phyloP scores from a whole-genome alignment of 208 protist genomes.

The Herpetomonas tarakana region DNA sequence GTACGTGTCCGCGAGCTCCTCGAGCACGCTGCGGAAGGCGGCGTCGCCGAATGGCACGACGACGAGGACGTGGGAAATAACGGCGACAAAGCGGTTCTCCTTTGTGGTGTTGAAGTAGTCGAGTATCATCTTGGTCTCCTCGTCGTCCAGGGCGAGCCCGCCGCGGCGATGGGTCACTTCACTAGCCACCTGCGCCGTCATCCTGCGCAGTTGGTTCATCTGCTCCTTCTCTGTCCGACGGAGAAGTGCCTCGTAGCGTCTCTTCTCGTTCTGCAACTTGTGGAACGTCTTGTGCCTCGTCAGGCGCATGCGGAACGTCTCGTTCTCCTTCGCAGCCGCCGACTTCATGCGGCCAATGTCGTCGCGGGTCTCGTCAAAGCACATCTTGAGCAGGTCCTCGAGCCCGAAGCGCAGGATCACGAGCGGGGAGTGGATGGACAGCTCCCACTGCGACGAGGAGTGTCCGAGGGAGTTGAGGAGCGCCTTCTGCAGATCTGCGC shows the following conservation, averaged over 20 bases:
- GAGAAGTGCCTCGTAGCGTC: conserved; percentile 45
- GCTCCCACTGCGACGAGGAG: conserved; percentile 66
- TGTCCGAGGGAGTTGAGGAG: conserved; percentile 49
- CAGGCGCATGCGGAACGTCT: conserved; percentile 25
- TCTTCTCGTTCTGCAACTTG: conserved; percentile 47
- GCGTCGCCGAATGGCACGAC: conserved; percentile 85
- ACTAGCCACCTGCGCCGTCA: conserved; percentile 46
- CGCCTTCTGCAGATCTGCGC: conserved; percentile 44
- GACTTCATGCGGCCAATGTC: conserved; percentile 53
- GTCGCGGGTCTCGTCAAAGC: conserved; percentile 62
- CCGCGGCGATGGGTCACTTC: conserved; percentile 27
- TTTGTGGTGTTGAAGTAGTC: conserved; percentile 34
- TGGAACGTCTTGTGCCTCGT: conserved; percentile 49
- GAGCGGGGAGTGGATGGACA: conserved; percentile 56
- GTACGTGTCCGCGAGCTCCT: conserved; percentile 50
- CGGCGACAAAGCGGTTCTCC: conserved; percentile 52
- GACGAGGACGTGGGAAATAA: conserved; percentile 63
- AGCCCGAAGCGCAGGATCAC: conserved; percentile 72
- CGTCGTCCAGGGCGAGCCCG: conserved; percentile 12
- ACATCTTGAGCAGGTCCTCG: conserved; percentile 46
- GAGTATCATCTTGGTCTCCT: conserved; percentile 12
- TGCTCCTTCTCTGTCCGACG: conserved; percentile 33
- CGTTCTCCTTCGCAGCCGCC: conserved; percentile 26
- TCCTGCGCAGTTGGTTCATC: conserved; percentile 28
- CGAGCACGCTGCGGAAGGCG: conserved; percentile 67